Conservation (phyloP, 2,329 filamentous ascomycete species). For the Ophiocordyceps robertsii region DNA sequence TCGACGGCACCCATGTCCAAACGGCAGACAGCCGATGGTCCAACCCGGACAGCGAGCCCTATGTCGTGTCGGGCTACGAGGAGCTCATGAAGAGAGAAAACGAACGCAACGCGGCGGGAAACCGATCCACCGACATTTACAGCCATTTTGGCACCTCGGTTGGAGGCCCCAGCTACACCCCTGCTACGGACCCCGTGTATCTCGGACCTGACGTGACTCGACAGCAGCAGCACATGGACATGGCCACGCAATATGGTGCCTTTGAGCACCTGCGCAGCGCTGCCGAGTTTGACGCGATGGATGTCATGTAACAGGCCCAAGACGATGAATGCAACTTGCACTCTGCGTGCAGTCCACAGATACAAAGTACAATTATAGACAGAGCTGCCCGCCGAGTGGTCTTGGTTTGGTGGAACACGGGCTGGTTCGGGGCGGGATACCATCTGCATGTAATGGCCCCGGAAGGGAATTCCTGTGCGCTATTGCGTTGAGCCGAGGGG, state of each 20-base stretch:
- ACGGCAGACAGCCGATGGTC: conserved; percentile 39
- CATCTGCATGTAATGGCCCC: no score
- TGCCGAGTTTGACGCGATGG: conserved; percentile 35
- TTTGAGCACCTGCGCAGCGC: conserved; percentile 34
- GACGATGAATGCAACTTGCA: conserved; percentile 1
- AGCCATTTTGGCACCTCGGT: conserved; percentile 28
- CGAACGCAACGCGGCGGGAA: conserved; percentile 25
- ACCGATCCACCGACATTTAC: conserved; percentile 26
- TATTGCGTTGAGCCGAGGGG: no score
- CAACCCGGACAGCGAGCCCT: conserved; percentile 53
- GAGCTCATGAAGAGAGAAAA: conserved; percentile 51
- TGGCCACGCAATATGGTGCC: conserved; percentile 58
- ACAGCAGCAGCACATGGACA: conserved; percentile 38
- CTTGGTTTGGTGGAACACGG: no score
- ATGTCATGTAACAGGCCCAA: conserved; percentile 22
- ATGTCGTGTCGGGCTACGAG: conserved; percentile 75
- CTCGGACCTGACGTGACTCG: conserved; percentile 28
- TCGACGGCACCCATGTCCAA: conserved; percentile 41
- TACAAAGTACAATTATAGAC: conserved; percentile 1
- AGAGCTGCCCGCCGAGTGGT: no score
- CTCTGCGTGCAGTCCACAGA: conserved; percentile 3
- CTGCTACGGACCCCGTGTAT: conserved; percentile 59
- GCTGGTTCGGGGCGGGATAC: no score
- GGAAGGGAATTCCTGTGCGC: no score
- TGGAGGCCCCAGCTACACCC: conserved; percentile 30